Conservation (phyloP, 202 grass and related monocot species). For the Saccharum hybrid region DNA sequence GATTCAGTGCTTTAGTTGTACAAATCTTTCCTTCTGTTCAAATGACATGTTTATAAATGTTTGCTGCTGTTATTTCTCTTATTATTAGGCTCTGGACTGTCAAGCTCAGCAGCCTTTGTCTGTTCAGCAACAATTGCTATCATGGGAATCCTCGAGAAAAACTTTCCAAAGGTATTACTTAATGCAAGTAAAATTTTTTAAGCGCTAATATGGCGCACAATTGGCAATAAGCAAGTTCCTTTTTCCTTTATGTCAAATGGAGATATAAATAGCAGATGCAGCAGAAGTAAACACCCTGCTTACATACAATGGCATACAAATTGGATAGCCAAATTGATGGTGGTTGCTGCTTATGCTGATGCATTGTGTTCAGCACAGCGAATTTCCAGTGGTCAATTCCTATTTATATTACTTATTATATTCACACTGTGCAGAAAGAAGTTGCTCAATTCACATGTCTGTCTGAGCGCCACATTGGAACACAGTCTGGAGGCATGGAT, state of each 20-base stretch:
- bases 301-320: neutral
- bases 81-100: slow-evolving; percentile 78
- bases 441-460: slow-evolving; percentile 93
- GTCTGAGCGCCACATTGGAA: slow-evolving; percentile 90
- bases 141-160: slow-evolving; percentile 77
- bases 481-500: slow-evolving; percentile 96
- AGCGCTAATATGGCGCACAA: neutral
- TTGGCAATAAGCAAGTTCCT: neutral
- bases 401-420: slow-evolving; percentile 32
- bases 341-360: neutral
- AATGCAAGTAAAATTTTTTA: neutral
- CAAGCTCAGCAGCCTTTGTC: slow-evolving; percentile 93
- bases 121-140: slow-evolving; percentile 93
- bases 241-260: neutral
- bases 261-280: neutral
- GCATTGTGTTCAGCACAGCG: neutral
- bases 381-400: slow-evolving; percentile 3
- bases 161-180: slow-evolving; percentile 69
- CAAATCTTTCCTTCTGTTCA: slow-evolving; percentile 1
- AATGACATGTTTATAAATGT: neutral
- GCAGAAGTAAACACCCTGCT: neutral
- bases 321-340: neutral
- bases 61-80: slow-evolving; percentile 10
- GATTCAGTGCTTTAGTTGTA: neutral
- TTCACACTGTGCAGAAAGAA: slow-evolving; percentile 84